phyloP scores from a whole-genome alignment of 2,329 filamentous ascomycete species.

The Tolypocladium tundrense region DNA sequence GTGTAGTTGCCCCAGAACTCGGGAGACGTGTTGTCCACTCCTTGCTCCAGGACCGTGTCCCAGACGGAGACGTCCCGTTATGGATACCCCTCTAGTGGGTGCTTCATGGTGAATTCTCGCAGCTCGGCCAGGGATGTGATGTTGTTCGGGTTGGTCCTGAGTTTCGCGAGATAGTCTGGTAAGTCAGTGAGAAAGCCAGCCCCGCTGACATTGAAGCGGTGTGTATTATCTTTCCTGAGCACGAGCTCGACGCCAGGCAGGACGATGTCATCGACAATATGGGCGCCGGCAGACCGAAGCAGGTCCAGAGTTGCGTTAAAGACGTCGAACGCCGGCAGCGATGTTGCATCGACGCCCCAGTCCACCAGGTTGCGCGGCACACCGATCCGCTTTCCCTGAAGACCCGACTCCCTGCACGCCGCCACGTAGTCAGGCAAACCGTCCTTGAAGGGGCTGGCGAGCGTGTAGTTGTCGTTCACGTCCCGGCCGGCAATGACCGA shows the following conservation, averaged over 20 bases:
- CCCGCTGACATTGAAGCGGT: constrained; percentile 25
- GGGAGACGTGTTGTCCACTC: constrained; percentile 42
- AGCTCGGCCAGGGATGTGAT: constrained; percentile 41
- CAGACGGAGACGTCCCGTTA: constrained; percentile 45
- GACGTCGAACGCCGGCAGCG: constrained; percentile 23
- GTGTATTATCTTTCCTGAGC: constrained; percentile 16
- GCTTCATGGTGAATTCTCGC: constrained; percentile 42
- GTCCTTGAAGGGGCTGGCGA: constrained; percentile 45
- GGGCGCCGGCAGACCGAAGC: constrained; percentile 45
- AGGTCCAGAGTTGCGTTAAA: constrained; percentile 45
- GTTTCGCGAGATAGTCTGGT: constrained; percentile 39
- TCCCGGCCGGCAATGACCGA: constrained; percentile 54
- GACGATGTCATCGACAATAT: constrained; percentile 33
- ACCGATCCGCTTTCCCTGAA: constrained; percentile 51
- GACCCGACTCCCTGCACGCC: constrained; percentile 41
- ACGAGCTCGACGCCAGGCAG: constrained; percentile 11
- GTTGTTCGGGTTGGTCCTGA: constrained; percentile 47
- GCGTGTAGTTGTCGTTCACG: constrained; percentile 48
- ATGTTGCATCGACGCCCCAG: neutral
- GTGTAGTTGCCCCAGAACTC: constrained; percentile 50
- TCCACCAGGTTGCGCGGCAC: constrained; percentile 43
- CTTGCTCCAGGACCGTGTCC: constrained; percentile 41
- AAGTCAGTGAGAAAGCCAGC: constrained; percentile 49
- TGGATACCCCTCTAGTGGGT: constrained; percentile 45
- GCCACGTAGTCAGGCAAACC: constrained; percentile 48